A percentile compares a stretch with the other conserved stretches of the same genome.
Conservation (phyloP, 371 early-diverging fungal genomes). For the Apophysomyces elegans region DNA sequence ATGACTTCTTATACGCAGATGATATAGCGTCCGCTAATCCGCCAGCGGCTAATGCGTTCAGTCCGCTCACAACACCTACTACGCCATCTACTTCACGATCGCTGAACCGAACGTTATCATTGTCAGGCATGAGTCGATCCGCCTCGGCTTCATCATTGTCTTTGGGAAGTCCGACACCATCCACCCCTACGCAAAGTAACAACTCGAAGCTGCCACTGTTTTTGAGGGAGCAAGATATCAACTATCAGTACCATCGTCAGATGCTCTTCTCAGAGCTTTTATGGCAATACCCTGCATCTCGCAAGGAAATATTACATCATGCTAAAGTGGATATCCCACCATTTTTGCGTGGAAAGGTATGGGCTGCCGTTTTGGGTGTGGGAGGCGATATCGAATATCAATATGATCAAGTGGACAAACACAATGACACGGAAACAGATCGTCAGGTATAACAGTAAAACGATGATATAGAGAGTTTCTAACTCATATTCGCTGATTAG, state of each 20-base stretch:
- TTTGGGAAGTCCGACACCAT: constrained; percentile 29
- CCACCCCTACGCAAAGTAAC: constrained; percentile 22
- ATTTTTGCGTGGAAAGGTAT: constrained; percentile 70
- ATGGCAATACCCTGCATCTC: constrained; percentile 71
- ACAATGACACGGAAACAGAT: constrained; percentile 55
- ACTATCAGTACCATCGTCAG: constrained; percentile 71
- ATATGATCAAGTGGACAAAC: constrained; percentile 66
- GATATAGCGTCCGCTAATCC: constrained; percentile 13
- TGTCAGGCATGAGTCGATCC: constrained; percentile 36
- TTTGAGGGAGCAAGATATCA: constrained; percentile 70
- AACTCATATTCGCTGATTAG: constrained; percentile 27
- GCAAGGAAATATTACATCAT: constrained; percentile 69
- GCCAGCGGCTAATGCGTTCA: background rate
- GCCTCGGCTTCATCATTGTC: constrained; percentile 41
- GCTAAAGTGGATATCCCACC: constrained; percentile 80
- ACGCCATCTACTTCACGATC: constrained; percentile 40
- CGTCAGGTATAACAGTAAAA: constrained; percentile 52
- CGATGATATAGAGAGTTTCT: constrained; percentile 12
- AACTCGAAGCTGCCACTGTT: constrained; percentile 53
- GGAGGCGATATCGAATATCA: constrained; percentile 59
- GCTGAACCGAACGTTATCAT: constrained; percentile 23
- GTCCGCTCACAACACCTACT: constrained; percentile 19
- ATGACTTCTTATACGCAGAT: constrained; percentile 40
- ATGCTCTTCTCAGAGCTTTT: constrained; percentile 66
- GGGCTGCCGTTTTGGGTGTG: constrained; percentile 81